Base-by-base conservation (phyloP, 805 yeast genomes). In the Ogataea dorogensis region DNA sequence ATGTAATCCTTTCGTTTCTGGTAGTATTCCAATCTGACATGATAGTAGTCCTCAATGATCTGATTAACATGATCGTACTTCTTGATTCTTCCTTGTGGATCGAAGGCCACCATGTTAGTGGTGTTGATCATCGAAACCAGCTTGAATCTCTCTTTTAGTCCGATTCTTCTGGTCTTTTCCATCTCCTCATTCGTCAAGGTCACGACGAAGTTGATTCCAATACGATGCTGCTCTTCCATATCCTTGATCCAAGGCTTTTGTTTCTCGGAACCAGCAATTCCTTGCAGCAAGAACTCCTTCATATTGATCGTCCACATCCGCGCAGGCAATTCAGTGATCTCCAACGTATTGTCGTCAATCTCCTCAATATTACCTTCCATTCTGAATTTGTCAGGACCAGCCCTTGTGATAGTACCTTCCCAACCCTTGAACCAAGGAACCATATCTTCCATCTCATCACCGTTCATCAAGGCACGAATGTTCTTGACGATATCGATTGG, bases 371-470 rank as follows among this genome's bases (percentile, higher is more conserved):
- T 71, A 47, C 98, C 98, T 47, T 73, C 77, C 47, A 87, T 75
- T 53, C 79, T 78, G 62, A 72, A 93, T 51, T 76, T 82, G 37
- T 81, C 93, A n/a, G 65, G 58, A 7, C 73, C 79, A 18, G 72
- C 60, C 46, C 73, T 71, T 51, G 81, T 87, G 30, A 89, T 71
- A 1, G 73, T 67, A 31, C 98, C 98, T 28, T 77, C 81, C 98
- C 98, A 93, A 12, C 96, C 98, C 58, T 86, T 79, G 58, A 72
- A 93, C 98, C 98, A 93, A 1, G 98, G 98, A 7, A 65, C 58
- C 87, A 93, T 77, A 24, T 81, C 85, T 18, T 65, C 71, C 63
- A 78, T 56, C 22, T 77, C 84, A 51, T 86, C 82, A 7, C 78
- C 84, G 13, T 70, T 67, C 87, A 93, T 79, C 50, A 93, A 56